Conservation (phyloP, 2,329 filamentous ascomycete genomes). For the Hypoxylon sp. region DNA sequence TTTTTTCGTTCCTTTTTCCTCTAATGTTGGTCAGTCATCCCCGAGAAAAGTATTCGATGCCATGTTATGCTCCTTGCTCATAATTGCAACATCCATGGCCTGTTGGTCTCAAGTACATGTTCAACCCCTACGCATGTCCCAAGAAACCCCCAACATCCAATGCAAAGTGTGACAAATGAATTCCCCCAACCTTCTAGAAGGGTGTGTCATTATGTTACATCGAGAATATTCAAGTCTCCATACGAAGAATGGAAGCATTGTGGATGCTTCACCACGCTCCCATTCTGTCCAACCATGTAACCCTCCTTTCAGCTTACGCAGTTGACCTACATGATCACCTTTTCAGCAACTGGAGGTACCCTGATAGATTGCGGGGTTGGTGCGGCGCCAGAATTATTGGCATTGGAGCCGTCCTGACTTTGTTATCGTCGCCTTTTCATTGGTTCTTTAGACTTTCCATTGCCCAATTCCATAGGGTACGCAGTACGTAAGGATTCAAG, state of each 20-base stretch:
- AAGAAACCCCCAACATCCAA: conserved; percentile 26
- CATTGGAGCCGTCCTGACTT: conserved; percentile 19
- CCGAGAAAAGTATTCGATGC: neutral
- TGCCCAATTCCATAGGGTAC: conserved; percentile 41
- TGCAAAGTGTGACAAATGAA: conserved; percentile 35
- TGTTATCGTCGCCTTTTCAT: conserved; percentile 35
- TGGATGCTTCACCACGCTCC: conserved; percentile 18
- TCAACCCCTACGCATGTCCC: conserved; percentile 9
- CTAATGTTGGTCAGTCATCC: neutral
- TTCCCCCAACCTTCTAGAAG: conserved; percentile 17
- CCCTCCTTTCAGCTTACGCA: conserved; percentile 31
- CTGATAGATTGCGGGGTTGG: conserved; percentile 40
- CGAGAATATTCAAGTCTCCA: conserved; percentile 1
- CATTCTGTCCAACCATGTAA: conserved; percentile 30
- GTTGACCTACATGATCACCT: neutral
- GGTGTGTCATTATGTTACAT: conserved; percentile 36
- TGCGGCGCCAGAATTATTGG: conserved; percentile 32
- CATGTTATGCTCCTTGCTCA: conserved; percentile 20
- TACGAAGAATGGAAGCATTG: conserved; percentile 14
- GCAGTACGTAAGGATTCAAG: conserved; percentile 37
- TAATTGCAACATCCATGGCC: conserved; percentile 26
- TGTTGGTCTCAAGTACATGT: conserved; percentile 1
- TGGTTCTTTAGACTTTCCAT: conserved; percentile 30
- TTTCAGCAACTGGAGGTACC: conserved; percentile 15
- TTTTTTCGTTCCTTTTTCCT: neutral